Evolutionary conservation across 495 filamentous ascomycete genomes (phyloP).

Genomic region (Venustampulla echinocandica): DNA sequence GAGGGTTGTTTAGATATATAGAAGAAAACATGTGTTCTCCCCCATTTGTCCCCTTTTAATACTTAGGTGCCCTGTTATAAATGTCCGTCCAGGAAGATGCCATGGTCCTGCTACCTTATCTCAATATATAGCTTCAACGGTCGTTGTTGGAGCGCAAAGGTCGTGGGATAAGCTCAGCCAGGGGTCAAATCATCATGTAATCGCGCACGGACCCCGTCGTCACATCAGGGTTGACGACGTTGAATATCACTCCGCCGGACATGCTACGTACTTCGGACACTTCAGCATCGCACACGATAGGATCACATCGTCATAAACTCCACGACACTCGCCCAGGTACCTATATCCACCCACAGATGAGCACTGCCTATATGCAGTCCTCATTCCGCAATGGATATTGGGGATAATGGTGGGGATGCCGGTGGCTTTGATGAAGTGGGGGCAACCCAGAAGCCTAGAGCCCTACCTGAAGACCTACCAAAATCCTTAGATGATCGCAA

Average conservation of each 20-base stretch:
- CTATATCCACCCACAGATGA: slow-evolving; percentile 10
- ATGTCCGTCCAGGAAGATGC: too few species aligned
- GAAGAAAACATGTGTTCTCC: background rate
- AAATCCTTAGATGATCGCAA: slow-evolving; percentile 84
- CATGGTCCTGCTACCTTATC: background rate
- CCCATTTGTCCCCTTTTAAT: too few species aligned
- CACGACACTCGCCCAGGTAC: too few species aligned
- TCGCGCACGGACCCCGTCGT: too few species aligned
- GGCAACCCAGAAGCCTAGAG: slow-evolving; percentile 6
- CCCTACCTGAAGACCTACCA: slow-evolving; percentile 77
- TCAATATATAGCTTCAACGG: background rate
- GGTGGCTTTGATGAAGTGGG: slow-evolving; percentile 32
- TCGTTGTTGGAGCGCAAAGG: background rate
- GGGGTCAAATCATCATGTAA: too few species aligned
- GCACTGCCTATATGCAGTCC: slow-evolving; percentile 18
- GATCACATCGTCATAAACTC: too few species aligned
- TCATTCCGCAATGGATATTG: slow-evolving; percentile 44
- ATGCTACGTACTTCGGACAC: too few species aligned
- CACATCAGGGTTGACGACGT: too few species aligned
- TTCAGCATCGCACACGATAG: too few species aligned
- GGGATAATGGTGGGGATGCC: slow-evolving; percentile 36
- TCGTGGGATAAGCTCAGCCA: too few species aligned
- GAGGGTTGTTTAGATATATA: slow-evolving; percentile 27
- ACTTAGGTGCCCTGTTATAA: too few species aligned
- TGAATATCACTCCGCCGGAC: too few species aligned